Percentiles rank a stretch among this genome's conserved stretches.
phyloP scores from a whole-genome alignment of 2,329 filamentous ascomycete genomes.

The Diplodia sapinea region DNA sequence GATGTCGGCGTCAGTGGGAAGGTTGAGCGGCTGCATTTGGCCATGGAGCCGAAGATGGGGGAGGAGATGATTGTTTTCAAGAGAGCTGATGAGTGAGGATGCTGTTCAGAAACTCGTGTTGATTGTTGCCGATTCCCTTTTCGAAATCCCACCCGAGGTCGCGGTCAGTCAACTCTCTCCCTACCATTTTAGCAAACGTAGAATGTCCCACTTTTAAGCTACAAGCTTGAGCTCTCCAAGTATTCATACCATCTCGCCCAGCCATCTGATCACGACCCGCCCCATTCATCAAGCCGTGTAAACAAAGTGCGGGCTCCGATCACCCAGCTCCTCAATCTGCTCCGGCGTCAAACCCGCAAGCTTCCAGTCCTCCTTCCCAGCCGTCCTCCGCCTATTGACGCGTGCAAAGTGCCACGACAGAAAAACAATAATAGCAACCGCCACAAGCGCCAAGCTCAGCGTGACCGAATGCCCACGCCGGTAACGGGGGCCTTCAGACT shows the following conservation, averaged over 20 bases:
- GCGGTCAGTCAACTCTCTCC: too few relatives aligned
- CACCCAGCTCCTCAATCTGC: conserved; percentile 53
- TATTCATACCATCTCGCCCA: too few relatives aligned
- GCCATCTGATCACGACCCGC: too few relatives aligned
- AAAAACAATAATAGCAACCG: conserved; percentile 45
- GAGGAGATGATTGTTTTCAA: conserved; percentile 6
- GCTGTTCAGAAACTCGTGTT: background rate
- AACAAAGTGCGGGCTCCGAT: conserved; percentile 53
- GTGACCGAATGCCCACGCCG: conserved; percentile 60
- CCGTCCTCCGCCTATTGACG: conserved; percentile 47
- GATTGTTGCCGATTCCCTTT: too few relatives aligned
- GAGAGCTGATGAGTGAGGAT: background rate
- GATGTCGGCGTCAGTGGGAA: conserved; percentile 2
- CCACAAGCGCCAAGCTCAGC: conserved; percentile 56
- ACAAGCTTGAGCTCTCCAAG: too few relatives aligned
- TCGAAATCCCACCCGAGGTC: too few relatives aligned
- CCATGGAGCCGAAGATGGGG: conserved; percentile 23
- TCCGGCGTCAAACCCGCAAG: conserved; percentile 44
- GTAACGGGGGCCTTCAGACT: conserved; percentile 53
- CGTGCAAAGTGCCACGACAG: conserved; percentile 48
- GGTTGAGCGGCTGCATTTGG: conserved; percentile 1
- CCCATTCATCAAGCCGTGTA: conserved; percentile 43
- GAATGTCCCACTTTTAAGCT: too few relatives aligned
- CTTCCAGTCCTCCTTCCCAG: conserved; percentile 50
- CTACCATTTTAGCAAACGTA: too few relatives aligned